phyloP scores from a whole-genome alignment of 176 grass and related monocot genomes.

The Metroxylon sagu region DNA sequence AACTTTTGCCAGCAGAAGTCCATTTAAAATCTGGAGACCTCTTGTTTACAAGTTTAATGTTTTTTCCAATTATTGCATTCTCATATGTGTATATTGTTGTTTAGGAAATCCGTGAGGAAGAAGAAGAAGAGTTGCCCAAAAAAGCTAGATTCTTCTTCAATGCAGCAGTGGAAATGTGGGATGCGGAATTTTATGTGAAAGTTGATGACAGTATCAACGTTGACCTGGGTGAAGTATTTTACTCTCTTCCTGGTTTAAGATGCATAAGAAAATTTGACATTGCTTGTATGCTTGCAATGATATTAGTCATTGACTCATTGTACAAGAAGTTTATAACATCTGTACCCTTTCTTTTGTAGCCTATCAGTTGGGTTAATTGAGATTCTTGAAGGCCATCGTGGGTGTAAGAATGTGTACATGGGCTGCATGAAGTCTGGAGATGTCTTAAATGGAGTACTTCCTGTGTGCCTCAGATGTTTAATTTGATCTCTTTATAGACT shows the following conservation, averaged over 20 bases:
- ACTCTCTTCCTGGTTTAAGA: not conserved
- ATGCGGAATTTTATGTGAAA: conserved; percentile 93
- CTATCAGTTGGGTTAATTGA: too few relatives aligned
- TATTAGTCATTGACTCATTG: too few relatives aligned
- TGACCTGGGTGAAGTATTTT: conserved; percentile 43
- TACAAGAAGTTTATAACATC: too few relatives aligned
- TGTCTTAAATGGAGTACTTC: conserved; percentile 85
- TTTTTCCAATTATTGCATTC: too few relatives aligned
- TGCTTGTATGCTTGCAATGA: too few relatives aligned
- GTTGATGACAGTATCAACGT: conserved; percentile 92
- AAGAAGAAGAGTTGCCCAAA: conserved; percentile 69
- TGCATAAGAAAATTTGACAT: too few relatives aligned
- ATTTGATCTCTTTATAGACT: not conserved
- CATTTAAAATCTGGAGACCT: too few relatives aligned
- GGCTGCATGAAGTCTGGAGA: conserved; percentile 94
- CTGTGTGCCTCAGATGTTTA: conserved; percentile 7
- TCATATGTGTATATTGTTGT: not conserved
- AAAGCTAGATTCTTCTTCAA: conserved; percentile 97
- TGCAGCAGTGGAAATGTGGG: conserved; percentile 81
- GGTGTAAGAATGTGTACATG: conserved; percentile 95
- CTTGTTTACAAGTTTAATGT: too few relatives aligned
- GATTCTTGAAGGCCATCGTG: too few relatives aligned
- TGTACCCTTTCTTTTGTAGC: too few relatives aligned
- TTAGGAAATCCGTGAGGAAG: conserved; percentile 97
- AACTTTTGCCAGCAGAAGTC: too few relatives aligned